phyloP scores from a whole-genome alignment of 2,329 filamentous ascomycete genomes.

The Colletotrichum zoysiae region DNA sequence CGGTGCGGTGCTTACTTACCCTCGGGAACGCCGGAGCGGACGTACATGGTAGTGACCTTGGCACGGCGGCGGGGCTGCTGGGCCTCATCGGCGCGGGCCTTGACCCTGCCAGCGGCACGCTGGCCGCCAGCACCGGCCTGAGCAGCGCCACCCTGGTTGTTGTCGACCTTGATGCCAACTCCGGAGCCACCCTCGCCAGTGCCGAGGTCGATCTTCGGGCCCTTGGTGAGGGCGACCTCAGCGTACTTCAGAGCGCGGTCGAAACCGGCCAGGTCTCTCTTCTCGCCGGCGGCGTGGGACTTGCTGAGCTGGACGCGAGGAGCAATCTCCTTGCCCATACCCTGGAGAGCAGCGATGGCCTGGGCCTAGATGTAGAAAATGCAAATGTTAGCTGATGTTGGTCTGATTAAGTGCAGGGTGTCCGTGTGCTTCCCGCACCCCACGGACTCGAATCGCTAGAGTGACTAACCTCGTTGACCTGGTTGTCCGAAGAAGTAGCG shows the following conservation, averaged over 20 bases:
- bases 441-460: conserved; percentile 47
- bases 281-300: conserved; percentile 45
- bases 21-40: conserved; percentile 57
- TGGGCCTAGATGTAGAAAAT: conserved; percentile 48
- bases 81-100: conserved; percentile 32
- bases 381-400: conserved; percentile 21
- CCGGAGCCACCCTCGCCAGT: conserved; percentile 55
- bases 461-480: conserved; percentile 38
- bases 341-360: conserved; percentile 59
- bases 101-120: conserved; percentile 22
- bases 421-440: conserved; percentile 50
- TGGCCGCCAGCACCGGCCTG: conserved; percentile 8
- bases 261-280: conserved; percentile 56
- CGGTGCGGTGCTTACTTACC: conserved; percentile 50
- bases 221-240: conserved; percentile 54
- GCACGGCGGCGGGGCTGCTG: conserved; percentile 51
- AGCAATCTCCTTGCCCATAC: conserved; percentile 63
- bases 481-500: conserved; percentile 21
- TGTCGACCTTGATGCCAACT: conserved; percentile 56
- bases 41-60: conserved; percentile 62
- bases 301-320: conserved; percentile 51
- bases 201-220: conserved; percentile 55
- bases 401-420: conserved; percentile 8
- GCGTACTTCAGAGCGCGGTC: conserved; percentile 56
- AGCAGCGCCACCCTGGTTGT: conserved; percentile 45